Base-by-base conservation (phyloP, 768 basidiomycete genomes). In the Russula virescens region DNA sequence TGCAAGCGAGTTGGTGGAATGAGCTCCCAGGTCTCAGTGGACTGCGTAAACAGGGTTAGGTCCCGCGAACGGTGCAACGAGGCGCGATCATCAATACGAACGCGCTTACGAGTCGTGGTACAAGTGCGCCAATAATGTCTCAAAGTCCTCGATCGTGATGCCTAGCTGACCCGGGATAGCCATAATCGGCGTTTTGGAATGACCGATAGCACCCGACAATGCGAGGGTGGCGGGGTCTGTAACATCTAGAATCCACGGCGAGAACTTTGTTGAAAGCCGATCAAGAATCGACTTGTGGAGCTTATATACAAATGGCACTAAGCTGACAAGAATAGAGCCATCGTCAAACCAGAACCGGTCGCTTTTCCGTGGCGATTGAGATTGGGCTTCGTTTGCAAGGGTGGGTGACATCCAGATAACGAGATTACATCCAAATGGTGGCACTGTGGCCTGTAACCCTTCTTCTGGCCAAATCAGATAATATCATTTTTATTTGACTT, bases 21-120 rank as follows among this genome's bases (percentile, higher is more conserved):
- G 79, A 68, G 18, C 53, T 57, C 52, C 47, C 48, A 3, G 50
- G n/a, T 38, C 21, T 49, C 40, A 65, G 48, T 26, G 61, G 61
- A 28, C 68, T 61, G 52, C 26, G 18, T 31, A 28, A 26, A 49
- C 10, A 28, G 26, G 38, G 34, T 62, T 28, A 54, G 45, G 40
- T 25, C 25, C 23, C 51, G 42, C 42, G 34, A 46, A 9, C 55
- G 43, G 58, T 18, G 34, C 38, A 23, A 19, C 25, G 14, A 38
- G 13, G 43, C 38, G 47, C 31, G n/a, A 43, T n/a, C 34, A 52
- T 53, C 40, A 63, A 46, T 23, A 62, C 60, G 51, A 18, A 60
- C 50, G 31, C 43, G 81, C 85, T 78, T 73, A 89, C 88, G 71
- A 71, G 68, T 88, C 83, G 68, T 87, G 83, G 69, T 89, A 89